Percentiles rank a stretch among this genome's conserved stretches.
phyloP scores from a whole-genome alignment of 2,329 filamentous ascomycete species.

The Metarhizium album region DNA sequence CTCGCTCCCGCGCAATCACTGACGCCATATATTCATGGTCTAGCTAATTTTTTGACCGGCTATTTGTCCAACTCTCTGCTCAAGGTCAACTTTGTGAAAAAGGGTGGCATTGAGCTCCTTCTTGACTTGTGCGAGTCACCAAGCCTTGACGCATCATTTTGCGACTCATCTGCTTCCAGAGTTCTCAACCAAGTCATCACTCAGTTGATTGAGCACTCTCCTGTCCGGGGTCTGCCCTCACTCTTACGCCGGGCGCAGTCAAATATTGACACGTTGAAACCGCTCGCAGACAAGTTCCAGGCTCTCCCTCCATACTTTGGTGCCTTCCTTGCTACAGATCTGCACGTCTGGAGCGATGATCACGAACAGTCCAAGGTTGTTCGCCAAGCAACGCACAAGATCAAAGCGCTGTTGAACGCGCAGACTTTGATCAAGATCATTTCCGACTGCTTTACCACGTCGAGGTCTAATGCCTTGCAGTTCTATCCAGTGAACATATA shows the following conservation, averaged over 20 bases:
- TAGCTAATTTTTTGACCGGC: conserved; percentile 62
- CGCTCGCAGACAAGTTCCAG: conserved; percentile 44
- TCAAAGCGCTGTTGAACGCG: conserved; percentile 67
- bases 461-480: conserved; percentile 51
- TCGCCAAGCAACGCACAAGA: conserved; percentile 59
- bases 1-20: conserved; percentile 29
- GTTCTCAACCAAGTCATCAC: conserved; percentile 66
- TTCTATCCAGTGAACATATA: conserved; percentile 73
- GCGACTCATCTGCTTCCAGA: conserved; percentile 55
- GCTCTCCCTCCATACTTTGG: conserved; percentile 58
- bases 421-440: conserved; percentile 69
- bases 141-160: conserved; percentile 54
- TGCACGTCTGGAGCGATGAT: conserved; percentile 22
- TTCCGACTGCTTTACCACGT: conserved; percentile 61
- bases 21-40: conserved; percentile 61
- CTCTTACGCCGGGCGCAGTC: conserved; percentile 64
- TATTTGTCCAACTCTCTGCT: conserved; percentile 67
- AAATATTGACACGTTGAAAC: conserved; percentile 56
- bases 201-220: conserved; percentile 68
- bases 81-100: conserved; percentile 63
- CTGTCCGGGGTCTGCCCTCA: conserved; percentile 72
- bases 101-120: conserved; percentile 71
- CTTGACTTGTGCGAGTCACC: conserved; percentile 76
- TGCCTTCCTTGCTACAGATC: conserved; percentile 44
- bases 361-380: conserved; percentile 28